Percentiles rank a stretch among this genome's conserved stretches.
Conservation (phyloP, 768 basidiomycete genomes). For the Clavulina sp. region DNA sequence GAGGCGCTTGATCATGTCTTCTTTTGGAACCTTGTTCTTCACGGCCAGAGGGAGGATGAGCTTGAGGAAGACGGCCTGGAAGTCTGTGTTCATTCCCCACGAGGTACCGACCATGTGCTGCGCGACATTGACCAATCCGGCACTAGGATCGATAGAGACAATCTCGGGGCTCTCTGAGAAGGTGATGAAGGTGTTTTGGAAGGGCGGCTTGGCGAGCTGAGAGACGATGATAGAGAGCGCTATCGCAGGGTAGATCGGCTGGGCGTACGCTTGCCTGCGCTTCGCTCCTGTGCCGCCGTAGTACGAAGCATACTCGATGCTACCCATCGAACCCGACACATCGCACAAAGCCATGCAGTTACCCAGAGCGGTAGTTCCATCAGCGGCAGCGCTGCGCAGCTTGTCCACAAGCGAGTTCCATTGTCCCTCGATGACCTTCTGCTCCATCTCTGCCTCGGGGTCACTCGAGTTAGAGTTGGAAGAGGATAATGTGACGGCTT, state of each 20-base stretch:
- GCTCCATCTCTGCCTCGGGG: constrained; percentile 16
- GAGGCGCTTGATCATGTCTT: constrained; percentile 58
- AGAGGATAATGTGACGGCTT: constrained; percentile 17
- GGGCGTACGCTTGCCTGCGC: not conserved
- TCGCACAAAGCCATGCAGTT: constrained; percentile 54
- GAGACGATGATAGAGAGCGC: constrained; percentile 51
- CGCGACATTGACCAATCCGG: constrained; percentile 24
- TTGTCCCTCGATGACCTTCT: constrained; percentile 40
- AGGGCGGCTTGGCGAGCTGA: constrained; percentile 43
- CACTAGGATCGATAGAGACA: constrained; percentile 29
- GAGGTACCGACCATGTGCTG: constrained; percentile 19
- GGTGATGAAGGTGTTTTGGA: constrained; percentile 47
- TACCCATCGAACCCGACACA: constrained; percentile 58
- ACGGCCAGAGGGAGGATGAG: constrained; percentile 46
- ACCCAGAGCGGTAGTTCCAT: constrained; percentile 28
- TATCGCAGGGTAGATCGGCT: constrained; percentile 43
- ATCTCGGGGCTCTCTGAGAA: constrained; percentile 38
- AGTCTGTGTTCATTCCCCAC: constrained; percentile 46
- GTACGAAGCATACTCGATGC: constrained; percentile 7
- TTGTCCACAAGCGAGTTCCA: constrained; percentile 43
- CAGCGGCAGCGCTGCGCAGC: constrained; percentile 33
- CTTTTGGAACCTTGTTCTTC: constrained; percentile 35
- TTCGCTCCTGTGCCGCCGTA: not conserved
- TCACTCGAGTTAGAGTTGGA: constrained; percentile 14
- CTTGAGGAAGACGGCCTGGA: constrained; percentile 41